Conservation (phyloP, 805 yeast species). For the Helenozyma baotianmanensis region DNA sequence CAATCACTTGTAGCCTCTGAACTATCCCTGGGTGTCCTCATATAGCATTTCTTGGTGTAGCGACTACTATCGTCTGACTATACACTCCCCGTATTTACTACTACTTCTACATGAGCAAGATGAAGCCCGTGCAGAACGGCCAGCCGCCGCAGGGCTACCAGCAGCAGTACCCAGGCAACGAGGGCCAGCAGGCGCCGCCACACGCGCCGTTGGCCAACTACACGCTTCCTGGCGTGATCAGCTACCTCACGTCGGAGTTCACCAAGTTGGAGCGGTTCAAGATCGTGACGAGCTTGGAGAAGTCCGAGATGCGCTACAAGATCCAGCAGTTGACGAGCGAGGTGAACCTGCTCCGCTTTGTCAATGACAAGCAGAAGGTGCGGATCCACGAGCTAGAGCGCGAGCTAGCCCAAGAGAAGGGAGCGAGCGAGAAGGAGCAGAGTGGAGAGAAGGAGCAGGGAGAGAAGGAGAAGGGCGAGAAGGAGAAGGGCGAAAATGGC, state of each 20-base stretch:
- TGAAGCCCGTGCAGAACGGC: slow-evolving; percentile 1
- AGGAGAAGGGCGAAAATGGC: not conserved
- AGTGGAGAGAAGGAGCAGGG: not conserved
- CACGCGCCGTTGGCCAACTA: slow-evolving; percentile 25
- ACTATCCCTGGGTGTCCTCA: no score
- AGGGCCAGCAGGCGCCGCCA: not conserved
- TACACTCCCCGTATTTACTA: no score
- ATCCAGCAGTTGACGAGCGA: slow-evolving; percentile 52
- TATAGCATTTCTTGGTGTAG: no score
- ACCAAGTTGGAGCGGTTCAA: slow-evolving; percentile 40
- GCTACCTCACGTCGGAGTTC: slow-evolving; percentile 55
- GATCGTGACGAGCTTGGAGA: slow-evolving; percentile 50
- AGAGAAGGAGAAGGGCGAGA: not conserved
- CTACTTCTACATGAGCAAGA: no score
- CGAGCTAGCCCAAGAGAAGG: slow-evolving; percentile 5
- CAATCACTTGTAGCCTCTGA: no score
- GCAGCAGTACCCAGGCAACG: no score
- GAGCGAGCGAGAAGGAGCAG: not conserved
- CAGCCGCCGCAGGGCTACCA: not conserved
- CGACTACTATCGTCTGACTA: no score
- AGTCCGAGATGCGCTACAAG: slow-evolving; percentile 46
- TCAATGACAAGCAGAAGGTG: slow-evolving; percentile 39
- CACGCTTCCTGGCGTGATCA: slow-evolving; percentile 57
- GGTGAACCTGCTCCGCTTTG: slow-evolving; percentile 38
- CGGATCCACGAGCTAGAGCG: slow-evolving; percentile 36